phyloP scores from a whole-genome alignment of 306 rosid species.

The Fragaria iinumae region DNA sequence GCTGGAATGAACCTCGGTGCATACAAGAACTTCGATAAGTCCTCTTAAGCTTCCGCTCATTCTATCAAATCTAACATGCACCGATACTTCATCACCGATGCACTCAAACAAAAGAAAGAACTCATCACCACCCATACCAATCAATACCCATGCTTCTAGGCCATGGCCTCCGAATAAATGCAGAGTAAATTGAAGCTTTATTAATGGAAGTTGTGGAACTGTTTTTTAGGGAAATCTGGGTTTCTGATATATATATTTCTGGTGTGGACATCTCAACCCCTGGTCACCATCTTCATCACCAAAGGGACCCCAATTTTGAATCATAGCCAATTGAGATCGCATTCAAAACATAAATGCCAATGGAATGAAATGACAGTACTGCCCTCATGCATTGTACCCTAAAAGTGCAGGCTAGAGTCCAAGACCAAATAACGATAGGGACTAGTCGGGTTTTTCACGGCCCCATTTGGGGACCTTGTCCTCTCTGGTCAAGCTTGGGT shows the following conservation, averaged over 20 bases:
- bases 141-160: constrained; percentile 25
- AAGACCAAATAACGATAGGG: constrained; percentile 34
- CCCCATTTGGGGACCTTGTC: constrained; percentile 14
- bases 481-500: constrained; percentile 25
- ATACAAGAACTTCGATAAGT: no score
- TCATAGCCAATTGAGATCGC: constrained; percentile 6
- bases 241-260: background rate
- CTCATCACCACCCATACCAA: background rate
- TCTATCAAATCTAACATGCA: background rate
- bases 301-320: background rate
- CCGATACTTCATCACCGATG: background rate
- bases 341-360: constrained; percentile 18
- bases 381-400: constrained; percentile 9
- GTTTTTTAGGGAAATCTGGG: constrained; percentile 1
- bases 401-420: constrained; percentile 40
- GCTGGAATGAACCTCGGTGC: no score
- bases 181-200: background rate
- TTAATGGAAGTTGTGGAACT: constrained; percentile 17
- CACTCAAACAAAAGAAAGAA: background rate
- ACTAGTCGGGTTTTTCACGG: constrained; percentile 26
- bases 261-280: constrained; percentile 24
- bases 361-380: background rate
- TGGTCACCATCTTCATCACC: constrained; percentile 7
- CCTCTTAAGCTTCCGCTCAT: background rate
- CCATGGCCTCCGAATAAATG: constrained; percentile 15